Base-by-base conservation (phyloP, 805 yeast genomes). In the Saturnispora ahearnii region DNA sequence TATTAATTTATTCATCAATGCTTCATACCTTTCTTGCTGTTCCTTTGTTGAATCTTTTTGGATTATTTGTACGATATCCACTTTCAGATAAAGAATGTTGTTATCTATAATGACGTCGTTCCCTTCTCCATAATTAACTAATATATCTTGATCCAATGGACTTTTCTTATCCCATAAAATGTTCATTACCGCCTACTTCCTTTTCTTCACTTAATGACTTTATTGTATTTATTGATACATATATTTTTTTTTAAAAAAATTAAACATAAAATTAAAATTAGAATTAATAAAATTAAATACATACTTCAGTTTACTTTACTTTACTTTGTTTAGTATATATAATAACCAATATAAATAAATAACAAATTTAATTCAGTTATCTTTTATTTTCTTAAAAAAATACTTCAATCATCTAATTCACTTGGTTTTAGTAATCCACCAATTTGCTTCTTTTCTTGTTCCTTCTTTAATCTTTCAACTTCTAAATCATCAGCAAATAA, bases 371-470 rank as follows among this genome's bases (percentile, higher is more conserved):
- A 21, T 12, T 15, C 21, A 18, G 21, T 38, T 13, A 21, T 24
- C n/a, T 8, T 46, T 32, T 40, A 4, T 13, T 4, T 15, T 15
- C 26, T 21, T 43, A 3, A 18, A 18, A 18, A 18, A 18, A 18
- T 41, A 18, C 21, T 36, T 46, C 50, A 63, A 46, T 90, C 96
- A 57, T 86, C 96, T 79, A 91, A 77, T 60, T 91, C 99, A 22
- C 95, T 81, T 30, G 99, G 99, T 67, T 89, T 91, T 62, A 93
- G 72, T 64, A 91, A 75, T 45, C 99, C 99, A 60, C 98, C 97
- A 57, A 91, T 85, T 47, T 95, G 96, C 59, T 78, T 81, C 67
- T 87, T 91, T 55, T 73, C 76, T 63, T 81, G 82, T 65, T 87
- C 96, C 54, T 37, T 48, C 24, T 22, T 34, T 4, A 73, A 67